Evolutionary conservation across 1,284 basidiomycete genomes (phyloP).

Genomic region (Pseudozyma sp.): DNA sequence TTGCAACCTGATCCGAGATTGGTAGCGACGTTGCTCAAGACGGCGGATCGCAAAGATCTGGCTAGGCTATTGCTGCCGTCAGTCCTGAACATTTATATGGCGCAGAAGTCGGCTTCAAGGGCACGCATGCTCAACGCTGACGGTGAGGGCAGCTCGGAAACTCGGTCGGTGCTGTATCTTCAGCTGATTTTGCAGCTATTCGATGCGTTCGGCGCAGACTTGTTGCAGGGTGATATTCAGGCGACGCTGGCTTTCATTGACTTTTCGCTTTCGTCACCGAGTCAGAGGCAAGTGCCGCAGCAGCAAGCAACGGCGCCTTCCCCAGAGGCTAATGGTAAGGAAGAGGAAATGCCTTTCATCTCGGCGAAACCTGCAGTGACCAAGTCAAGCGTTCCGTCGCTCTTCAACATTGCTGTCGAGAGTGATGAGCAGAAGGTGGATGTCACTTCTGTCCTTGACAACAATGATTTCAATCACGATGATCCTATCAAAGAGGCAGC

Average conservation of each 20-base stretch:
- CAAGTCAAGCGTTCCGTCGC: slow-evolving; percentile 8
- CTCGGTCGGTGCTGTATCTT: slow-evolving; percentile 51
- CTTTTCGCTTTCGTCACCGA: slow-evolving; percentile 46
- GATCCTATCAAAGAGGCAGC: background rate
- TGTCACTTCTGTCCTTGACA: background rate
- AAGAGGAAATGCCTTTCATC: slow-evolving; percentile 36
- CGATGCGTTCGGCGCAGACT: slow-evolving; percentile 56
- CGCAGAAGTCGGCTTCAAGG: slow-evolving; percentile 24
- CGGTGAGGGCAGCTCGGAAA: slow-evolving; percentile 14
- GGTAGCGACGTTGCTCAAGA: slow-evolving; percentile 41
- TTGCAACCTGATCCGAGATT: slow-evolving; percentile 48
- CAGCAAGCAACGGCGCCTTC: background rate
- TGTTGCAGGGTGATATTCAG: slow-evolving; percentile 55
- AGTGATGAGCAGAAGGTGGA: background rate
- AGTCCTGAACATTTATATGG: slow-evolving; percentile 52
- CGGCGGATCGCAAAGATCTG: slow-evolving; percentile 37
- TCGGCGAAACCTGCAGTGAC: slow-evolving; percentile 13
- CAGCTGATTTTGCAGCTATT: slow-evolving; percentile 62
- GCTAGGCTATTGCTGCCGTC: slow-evolving; percentile 36
- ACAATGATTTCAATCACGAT: background rate
- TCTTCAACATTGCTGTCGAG: slow-evolving; percentile 25
- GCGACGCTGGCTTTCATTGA: slow-evolving; percentile 62
- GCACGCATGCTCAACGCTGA: slow-evolving; percentile 11
- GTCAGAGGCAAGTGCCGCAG: slow-evolving; percentile 7
- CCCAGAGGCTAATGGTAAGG: background rate